phyloP scores from a whole-genome alignment of 345 rosid species.

The Firmiana major region DNA sequence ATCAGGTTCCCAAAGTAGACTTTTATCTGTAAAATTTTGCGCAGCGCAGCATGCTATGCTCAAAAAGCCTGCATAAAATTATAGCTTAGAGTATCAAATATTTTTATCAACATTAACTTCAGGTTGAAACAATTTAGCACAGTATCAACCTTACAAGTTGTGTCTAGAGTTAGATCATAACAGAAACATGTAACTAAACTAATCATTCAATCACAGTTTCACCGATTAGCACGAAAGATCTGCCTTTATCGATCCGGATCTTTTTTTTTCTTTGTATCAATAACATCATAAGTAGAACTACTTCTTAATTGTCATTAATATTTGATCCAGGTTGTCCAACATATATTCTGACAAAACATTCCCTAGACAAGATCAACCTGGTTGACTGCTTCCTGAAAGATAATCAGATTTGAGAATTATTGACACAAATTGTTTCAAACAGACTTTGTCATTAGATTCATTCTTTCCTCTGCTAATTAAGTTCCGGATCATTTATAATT shows the following conservation, averaged over 20 bases:
- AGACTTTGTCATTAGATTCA: neutral
- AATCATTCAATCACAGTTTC: neutral
- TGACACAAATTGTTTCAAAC: too few relatives aligned
- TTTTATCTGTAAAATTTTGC: slow-evolving; percentile 18
- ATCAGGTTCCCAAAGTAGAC: slow-evolving; percentile 40
- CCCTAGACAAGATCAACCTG: neutral
- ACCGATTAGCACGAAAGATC: neutral
- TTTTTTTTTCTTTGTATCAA: neutral
- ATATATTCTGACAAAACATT: slow-evolving; percentile 8
- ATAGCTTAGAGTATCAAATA: neutral
- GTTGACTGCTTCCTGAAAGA: neutral
- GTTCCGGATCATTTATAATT: neutral
- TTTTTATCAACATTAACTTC: slow-evolving; percentile 1
- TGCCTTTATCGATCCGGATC: neutral
- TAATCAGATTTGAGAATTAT: neutral
- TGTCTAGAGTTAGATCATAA: neutral
- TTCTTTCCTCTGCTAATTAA: neutral
- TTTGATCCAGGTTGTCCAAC: neutral
- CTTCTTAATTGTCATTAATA: neutral
- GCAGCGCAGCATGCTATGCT: slow-evolving; percentile 57
- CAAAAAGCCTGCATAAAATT: slow-evolving; percentile 39
- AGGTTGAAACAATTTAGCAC: too few relatives aligned
- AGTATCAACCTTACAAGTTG: neutral
- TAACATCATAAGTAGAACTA: neutral
- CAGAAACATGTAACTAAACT: neutral